These are phyloP conservation scores for Diospyros lotus DNA, from an alignment of 148 eudicot genomes.

Conservation along the genomic window DNA sequence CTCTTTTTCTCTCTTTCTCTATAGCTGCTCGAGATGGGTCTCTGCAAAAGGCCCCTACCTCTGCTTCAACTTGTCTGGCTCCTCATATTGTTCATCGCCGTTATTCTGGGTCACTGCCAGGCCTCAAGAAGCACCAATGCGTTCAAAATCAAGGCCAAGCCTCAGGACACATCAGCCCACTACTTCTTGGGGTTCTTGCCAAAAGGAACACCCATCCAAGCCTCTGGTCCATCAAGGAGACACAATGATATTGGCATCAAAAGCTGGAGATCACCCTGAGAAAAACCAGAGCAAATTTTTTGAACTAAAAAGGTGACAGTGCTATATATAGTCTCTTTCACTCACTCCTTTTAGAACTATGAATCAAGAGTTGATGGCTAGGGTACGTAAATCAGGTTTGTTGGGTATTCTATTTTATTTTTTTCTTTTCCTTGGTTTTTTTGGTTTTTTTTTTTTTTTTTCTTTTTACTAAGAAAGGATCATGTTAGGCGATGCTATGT, in stretches of 20 bases:
- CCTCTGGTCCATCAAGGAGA: slow-evolving; percentile 58
- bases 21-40: slow-evolving; percentile 1
- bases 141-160: slow-evolving; percentile 21
- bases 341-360: too few relatives aligned
- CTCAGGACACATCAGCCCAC: slow-evolving; percentile 25
- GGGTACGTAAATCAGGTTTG: too few relatives aligned
- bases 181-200: slow-evolving; percentile 40
- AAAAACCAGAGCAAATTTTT: background rate
- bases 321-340: background rate
- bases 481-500: too few relatives aligned
- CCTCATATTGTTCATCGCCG: slow-evolving; percentile 13
- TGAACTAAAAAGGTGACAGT: background rate
- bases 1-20: background rate
- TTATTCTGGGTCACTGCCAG: slow-evolving; percentile 20
- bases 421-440: too few relatives aligned
- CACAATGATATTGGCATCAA: slow-evolving; percentile 61
- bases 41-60: slow-evolving; percentile 1
- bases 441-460: too few relatives aligned
- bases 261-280: slow-evolving; percentile 48
- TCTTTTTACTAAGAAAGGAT: too few relatives aligned
- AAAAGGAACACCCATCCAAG: slow-evolving; percentile 38
- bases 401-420: too few relatives aligned
- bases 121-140: slow-evolving; percentile 31
- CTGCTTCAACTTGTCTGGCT: slow-evolving; percentile 8
- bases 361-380: too few relatives aligned